A percentile compares a stretch with the other conserved stretches of the same genome.
These are phyloP conservation scores for Pseudotsuga menziesii DNA, from an alignment of 75 land plant species.

Conservation along the genomic window DNA sequence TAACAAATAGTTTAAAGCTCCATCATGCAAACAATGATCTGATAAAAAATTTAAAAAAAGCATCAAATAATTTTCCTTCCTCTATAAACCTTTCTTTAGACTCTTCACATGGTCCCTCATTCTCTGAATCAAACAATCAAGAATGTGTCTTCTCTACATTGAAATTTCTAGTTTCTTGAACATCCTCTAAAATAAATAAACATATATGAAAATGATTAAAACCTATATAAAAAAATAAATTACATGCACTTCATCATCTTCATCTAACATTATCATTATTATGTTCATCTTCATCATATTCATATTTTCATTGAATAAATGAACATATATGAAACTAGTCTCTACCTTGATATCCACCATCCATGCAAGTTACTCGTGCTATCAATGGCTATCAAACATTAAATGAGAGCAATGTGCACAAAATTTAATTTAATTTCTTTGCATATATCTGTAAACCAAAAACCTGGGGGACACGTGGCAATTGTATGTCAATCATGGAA, in stretches of 20 bases:
- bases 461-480: no score
- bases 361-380: no score
- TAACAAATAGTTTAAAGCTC: conserved; percentile 86
- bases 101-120: conserved; percentile 88
- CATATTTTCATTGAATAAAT: no score
- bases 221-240: conserved; percentile 13
- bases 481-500: no score
- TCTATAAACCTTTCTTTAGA: conserved; percentile 89
- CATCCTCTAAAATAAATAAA: conserved; percentile 14
- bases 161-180: conserved; percentile 21
- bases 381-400: no score
- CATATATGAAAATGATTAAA: conserved; percentile 5
- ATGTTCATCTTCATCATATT: no score
- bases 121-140: conserved; percentile 83
- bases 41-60: conserved; percentile 92
- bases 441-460: no score
- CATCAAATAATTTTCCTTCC: conserved; percentile 93
- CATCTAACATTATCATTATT: no score
- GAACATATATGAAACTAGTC: no score
- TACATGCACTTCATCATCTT: conserved; percentile 35
- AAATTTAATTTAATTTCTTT: no score
- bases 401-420: no score
- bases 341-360: no score
- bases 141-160: conserved; percentile 32
- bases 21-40: conserved; percentile 89